Base-by-base conservation (phyloP, 495 filamentous ascomycete species). In the Elaphomyces granulatus region DNA sequence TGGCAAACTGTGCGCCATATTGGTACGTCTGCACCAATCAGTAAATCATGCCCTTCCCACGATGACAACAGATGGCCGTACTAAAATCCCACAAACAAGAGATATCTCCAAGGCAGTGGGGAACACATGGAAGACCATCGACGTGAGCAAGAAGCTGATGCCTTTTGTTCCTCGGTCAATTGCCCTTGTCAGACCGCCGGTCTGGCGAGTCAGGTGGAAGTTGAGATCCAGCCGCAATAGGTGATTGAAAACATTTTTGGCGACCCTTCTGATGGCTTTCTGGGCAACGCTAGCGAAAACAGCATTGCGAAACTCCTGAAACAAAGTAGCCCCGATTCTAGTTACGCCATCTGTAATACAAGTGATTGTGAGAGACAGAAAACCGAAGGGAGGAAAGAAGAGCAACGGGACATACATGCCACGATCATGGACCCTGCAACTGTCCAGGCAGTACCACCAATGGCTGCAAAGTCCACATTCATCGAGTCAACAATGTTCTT, bases 111-210 rank as follows among this genome's bases (percentile, higher is more conserved):
- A 57, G 0, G 87, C 85, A 0, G 90, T 96, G 0, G 90, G 90
- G 12, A 96, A 70, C 32, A 98, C 82, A 52, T 96, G 92, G 52
- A 98, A 96, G 26, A 98, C 87, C 90, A 98, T 96, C 30, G 87
- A 94, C 7, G 84, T 93, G 40, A 96, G 68, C 41, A 96, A 58
- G 53, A 96, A 98, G 59, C 86, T 94, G 53, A 98, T 98, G 19
- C 90, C 90, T 59, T 96, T 96, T 2, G 90, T 96, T 45, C 90
- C 90, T 43, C 90, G 77, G 52, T 98, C 90, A 47, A 98, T 94
- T 30, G 92, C 92, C 46, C 92, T 71, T 10, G 86, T 96, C 36
- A 98, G 56, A 4, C 92, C 90, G 26, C 90, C 90, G 7, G 92
- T 96, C 64, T 96, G 90, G 37, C 88, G 82, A 9, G 78, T 77